phyloP scores from a whole-genome alignment of 441 rosid genomes.

The Codiaeum variegatum region DNA sequence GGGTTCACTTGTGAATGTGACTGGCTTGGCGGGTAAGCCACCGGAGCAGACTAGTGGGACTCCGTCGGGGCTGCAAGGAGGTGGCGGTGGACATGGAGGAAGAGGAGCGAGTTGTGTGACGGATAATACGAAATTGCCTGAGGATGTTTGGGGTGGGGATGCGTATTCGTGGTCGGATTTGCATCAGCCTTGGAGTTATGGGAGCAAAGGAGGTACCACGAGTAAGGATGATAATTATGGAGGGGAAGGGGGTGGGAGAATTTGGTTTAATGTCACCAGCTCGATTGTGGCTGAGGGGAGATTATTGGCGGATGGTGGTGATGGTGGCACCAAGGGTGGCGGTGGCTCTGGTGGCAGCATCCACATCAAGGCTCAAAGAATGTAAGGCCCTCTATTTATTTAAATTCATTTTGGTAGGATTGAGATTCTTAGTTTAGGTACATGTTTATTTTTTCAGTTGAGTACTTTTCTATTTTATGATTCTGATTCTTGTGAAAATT shows the following conservation, averaged over 20 bases:
- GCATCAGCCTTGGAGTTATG: conserved; percentile 65
- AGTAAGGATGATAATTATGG: conserved; percentile 56
- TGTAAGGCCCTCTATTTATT: conserved; percentile 33
- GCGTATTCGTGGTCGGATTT: conserved; percentile 69
- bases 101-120: conserved; percentile 66
- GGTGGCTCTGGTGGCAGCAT: conserved; percentile 85
- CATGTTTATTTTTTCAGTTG: not conserved
- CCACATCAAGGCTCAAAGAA: conserved; percentile 49
- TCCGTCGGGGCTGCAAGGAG: conserved; percentile 56
- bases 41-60: conserved; percentile 74
- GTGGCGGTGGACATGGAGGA: conserved; percentile 75
- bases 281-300: conserved; percentile 45
- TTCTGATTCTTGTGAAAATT: not conserved
- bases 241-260: conserved; percentile 74
- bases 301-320: conserved; percentile 59
- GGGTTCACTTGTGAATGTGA: conserved; percentile 52
- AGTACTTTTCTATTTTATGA: not conserved
- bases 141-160: conserved; percentile 79
- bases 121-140: conserved; percentile 54
- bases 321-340: conserved; percentile 59
- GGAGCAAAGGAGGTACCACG: conserved; percentile 74
- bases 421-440: not conserved
- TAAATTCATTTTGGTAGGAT: not conserved
- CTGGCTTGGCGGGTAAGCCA: conserved; percentile 59
- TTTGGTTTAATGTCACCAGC: conserved; percentile 34